Evolutionary conservation across 148 eudicot genomes (phyloP), one percentile per base, ranked within the genome.

Genomic region (Talinum fruticosum): DNA sequence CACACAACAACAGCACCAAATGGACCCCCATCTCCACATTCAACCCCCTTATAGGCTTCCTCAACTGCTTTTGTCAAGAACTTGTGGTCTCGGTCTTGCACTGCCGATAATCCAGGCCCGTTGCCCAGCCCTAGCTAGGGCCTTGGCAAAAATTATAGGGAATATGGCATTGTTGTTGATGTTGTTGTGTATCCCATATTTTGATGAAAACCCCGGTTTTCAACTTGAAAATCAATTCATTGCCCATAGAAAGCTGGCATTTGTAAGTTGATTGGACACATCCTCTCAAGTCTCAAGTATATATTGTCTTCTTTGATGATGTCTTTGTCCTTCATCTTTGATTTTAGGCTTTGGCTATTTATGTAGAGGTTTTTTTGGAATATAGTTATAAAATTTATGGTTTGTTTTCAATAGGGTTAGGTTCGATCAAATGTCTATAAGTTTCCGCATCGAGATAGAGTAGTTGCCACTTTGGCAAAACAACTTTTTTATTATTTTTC

Each of bases 1-100:
- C 82, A 75, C 47, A 90, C 90, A 66, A 90, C 84, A 83, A 90
- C 89, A 68, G 93, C 93, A 75, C 93, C 93, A 83, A 90, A 90
- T 45, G 91, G 93, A 30, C 93, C 89, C 73, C 93, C 93, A 83
- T 90, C 84, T 68, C 93, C 93, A 83, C 85, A 75, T 16, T 88
- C 93, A 41, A 88, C 90, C 79, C 93, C 93, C 76, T 83, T 88
- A 64, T 90, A 90, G 51, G 93, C 93, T 85, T 90, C 93, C 79
- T 90, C 93, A 44, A 90, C 93, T 38, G 90, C 93, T 81, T 72
- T 80, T 41, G 84, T 82, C 77, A 90, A 76, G 77, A 88, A 90
- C 54, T 85, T 83, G 75, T 88, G 91, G 79, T 90, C 93, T 80
- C 93, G 85, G 38, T 90, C 91, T 82, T 85, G 87, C 62, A 88